Conservation (phyloP, 352 stramenopile species). For the Phytophthora pistaciae region DNA sequence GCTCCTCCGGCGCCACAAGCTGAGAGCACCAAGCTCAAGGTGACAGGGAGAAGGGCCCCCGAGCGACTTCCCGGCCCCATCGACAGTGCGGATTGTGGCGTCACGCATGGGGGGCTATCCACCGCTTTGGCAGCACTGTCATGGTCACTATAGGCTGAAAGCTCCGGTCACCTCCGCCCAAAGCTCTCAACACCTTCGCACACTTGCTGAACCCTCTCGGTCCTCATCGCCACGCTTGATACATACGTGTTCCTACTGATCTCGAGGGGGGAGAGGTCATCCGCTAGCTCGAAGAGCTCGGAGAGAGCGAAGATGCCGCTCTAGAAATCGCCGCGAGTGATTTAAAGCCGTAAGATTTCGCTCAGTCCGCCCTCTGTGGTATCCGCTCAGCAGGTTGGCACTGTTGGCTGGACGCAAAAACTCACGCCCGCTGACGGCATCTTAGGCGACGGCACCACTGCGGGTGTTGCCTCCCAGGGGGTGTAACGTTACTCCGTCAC, state of each 20-base stretch:
- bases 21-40: slow-evolving; percentile 2
- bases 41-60: slow-evolving; percentile 21
- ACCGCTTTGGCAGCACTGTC: slow-evolving; percentile 7
- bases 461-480: slow-evolving; percentile 1
- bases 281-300: background rate
- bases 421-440: background rate
- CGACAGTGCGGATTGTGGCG: slow-evolving; percentile 10
- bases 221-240: background rate
- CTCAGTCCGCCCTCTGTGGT: slow-evolving; percentile 18
- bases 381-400: slow-evolving; percentile 19
- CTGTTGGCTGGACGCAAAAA: background rate
- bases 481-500: background rate
- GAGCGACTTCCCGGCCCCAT: slow-evolving; percentile 21
- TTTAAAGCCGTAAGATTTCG: slow-evolving; percentile 30
- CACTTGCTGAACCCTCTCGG: slow-evolving; percentile 9
- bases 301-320: background rate
- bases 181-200: background rate
- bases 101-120: slow-evolving; percentile 26
- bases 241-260: background rate
- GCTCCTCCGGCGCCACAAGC: slow-evolving; percentile 11
- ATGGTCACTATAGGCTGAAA: background rate
- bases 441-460: slow-evolving; percentile 1
- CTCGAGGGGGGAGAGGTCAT: background rate
- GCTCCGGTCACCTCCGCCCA: background rate
- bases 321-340: slow-evolving; percentile 11